A percentile compares a stretch with the other conserved stretches of the same genome.
phyloP scores from a whole-genome alignment of 2,329 filamentous ascomycete genomes.

The Colletotrichum horii region DNA sequence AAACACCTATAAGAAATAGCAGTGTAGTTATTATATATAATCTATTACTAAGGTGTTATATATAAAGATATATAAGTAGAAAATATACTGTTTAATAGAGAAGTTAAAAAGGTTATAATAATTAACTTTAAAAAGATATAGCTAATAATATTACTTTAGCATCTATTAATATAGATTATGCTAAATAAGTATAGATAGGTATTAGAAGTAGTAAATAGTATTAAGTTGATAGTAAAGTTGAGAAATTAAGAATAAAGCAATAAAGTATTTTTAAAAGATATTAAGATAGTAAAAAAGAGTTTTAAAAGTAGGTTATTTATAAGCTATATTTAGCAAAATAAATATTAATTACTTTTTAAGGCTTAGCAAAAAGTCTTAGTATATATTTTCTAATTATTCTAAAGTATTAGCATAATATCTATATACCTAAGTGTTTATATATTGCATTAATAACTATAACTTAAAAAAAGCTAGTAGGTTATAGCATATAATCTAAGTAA shows the following conservation, averaged over 20 bases:
- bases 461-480: too few species aligned
- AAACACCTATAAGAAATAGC: slow-evolving; percentile 15
- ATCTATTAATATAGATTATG: slow-evolving; percentile 24
- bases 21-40: slow-evolving; percentile 19
- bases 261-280: neutral
- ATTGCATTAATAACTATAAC: too few species aligned
- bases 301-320: neutral
- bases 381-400: too few species aligned
- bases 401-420: too few species aligned
- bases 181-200: slow-evolving; percentile 26
- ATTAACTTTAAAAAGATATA: slow-evolving; percentile 35
- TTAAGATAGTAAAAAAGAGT: neutral
- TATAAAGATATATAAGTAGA: slow-evolving; percentile 28
- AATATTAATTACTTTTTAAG: too few species aligned
- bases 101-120: slow-evolving; percentile 30
- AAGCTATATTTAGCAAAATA: neutral
- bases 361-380: too few species aligned
- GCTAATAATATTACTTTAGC: slow-evolving; percentile 22
- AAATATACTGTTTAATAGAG: slow-evolving; percentile 30
- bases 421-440: too few species aligned
- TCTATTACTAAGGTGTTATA: slow-evolving; percentile 30
- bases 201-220: neutral
- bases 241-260: neutral
- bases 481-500: too few species aligned
- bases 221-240: neutral